Conservation (phyloP, 1,284 basidiomycete genomes). For the Microbotryum lychnidis-dioicae region DNA sequence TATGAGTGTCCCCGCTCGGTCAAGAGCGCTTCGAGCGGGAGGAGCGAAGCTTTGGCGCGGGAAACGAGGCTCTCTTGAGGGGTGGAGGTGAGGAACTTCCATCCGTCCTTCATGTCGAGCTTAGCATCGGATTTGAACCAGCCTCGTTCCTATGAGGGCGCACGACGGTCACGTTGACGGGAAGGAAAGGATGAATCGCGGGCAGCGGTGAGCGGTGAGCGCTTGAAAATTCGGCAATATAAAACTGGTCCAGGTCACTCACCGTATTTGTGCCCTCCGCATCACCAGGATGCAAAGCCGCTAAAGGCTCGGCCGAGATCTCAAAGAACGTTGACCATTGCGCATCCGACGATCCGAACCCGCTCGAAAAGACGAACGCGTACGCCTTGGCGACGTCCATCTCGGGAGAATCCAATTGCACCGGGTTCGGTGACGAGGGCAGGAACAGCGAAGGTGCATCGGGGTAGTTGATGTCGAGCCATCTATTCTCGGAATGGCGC, state of each 20-base stretch:
- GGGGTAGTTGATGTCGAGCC: slow-evolving; percentile 17
- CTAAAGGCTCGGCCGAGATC: slow-evolving; percentile 3
- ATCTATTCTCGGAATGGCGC: slow-evolving; percentile 1
- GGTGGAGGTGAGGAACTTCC: slow-evolving; percentile 1
- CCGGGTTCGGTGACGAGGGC: slow-evolving; percentile 1
- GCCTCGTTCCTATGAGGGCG: not conserved
- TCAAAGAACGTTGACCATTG: slow-evolving; percentile 15
- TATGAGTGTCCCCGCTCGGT: not conserved
- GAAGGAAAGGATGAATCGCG: too few relatives aligned
- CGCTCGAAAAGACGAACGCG: slow-evolving; percentile 3
- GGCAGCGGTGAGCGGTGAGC: too few relatives aligned
- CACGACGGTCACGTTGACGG: too few relatives aligned
- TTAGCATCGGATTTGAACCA: slow-evolving; percentile 15
- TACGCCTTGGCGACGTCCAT: slow-evolving; percentile 6
- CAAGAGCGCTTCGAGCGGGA: slow-evolving; percentile 10
- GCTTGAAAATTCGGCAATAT: too few relatives aligned
- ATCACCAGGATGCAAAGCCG: not conserved
- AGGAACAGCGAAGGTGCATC: slow-evolving; percentile 15
- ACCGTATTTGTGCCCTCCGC: not conserved
- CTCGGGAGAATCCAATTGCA: not conserved
- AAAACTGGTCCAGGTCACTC: not conserved
- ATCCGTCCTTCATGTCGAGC: slow-evolving; percentile 8
- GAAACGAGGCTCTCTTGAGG: not conserved
- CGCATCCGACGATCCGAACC: slow-evolving; percentile 9
- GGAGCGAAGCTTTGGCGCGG: slow-evolving; percentile 2